phyloP scores from a whole-genome alignment of 495 filamentous ascomycete genomes.

The Penicillium riverlandense region DNA sequence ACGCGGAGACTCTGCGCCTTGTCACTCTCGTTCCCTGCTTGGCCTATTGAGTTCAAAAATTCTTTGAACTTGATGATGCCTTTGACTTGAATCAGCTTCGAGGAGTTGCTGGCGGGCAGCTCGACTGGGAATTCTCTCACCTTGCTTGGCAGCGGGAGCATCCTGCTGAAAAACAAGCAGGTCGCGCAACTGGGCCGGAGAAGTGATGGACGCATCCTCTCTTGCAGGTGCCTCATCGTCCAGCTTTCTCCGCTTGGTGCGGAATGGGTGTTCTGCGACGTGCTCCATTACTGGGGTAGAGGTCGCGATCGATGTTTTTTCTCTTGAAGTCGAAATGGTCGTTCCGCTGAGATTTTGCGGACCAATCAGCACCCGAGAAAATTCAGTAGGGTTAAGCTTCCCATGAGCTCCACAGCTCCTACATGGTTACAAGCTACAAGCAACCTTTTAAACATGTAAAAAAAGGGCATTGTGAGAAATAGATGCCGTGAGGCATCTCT shows the following conservation, averaged over 20 bases:
- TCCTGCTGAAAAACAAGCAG: slow-evolving; percentile 65
- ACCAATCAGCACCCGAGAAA: too few species aligned
- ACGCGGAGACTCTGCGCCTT: slow-evolving; percentile 49
- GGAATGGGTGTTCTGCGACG: slow-evolving; percentile 18
- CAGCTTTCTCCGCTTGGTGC: slow-evolving; percentile 38
- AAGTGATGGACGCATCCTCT: slow-evolving; percentile 43
- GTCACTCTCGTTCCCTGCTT: slow-evolving; percentile 38
- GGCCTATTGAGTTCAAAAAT: slow-evolving; percentile 60
- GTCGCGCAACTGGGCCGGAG: slow-evolving; percentile 51
- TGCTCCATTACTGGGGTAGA: slow-evolving; percentile 13
- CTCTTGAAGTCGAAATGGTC: slow-evolving; percentile 7
- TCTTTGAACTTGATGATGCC: slow-evolving; percentile 70
- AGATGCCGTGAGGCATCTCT: too few species aligned
- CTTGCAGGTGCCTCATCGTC: slow-evolving; percentile 13
- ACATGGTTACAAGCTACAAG: too few species aligned
- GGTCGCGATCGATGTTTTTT: slow-evolving; percentile 14
- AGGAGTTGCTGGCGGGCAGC: too few species aligned
- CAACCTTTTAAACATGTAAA: too few species aligned
- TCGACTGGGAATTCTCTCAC: slow-evolving; percentile 31
- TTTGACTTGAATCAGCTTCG: slow-evolving; percentile 14
- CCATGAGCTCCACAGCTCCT: too few species aligned
- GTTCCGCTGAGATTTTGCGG: slow-evolving; percentile 20
- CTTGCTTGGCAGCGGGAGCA: slow-evolving; percentile 51
- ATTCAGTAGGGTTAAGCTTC: too few species aligned
- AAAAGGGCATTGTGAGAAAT: too few species aligned